These are phyloP conservation scores for Parsonsia alboflavescens DNA, from an alignment of 257 asterid genomes.

Conservation along the genomic window DNA sequence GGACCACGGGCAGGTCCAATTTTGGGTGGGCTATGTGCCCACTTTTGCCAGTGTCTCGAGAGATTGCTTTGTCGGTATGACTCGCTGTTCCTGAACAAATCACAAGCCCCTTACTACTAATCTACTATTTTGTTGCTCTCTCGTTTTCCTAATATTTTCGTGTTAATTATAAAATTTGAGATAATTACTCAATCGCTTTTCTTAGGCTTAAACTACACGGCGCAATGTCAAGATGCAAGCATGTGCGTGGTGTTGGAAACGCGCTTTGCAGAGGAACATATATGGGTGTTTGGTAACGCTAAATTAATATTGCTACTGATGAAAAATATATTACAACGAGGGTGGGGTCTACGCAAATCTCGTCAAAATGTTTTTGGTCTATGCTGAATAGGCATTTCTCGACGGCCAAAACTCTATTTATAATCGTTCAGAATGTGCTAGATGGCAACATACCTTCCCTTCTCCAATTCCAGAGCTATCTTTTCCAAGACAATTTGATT, in stretches of 20 bases:
- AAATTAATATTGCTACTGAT: too few relatives aligned
- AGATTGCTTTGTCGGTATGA: slow-evolving; percentile 19
- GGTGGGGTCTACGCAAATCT: neutral
- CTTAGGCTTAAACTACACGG: slow-evolving; percentile 8
- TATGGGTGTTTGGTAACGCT: neutral
- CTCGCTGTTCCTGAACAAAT: slow-evolving; percentile 6
- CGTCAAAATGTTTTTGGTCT: slow-evolving; percentile 6
- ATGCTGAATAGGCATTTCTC: slow-evolving; percentile 5
- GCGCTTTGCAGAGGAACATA: slow-evolving; percentile 16
- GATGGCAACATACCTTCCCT: slow-evolving; percentile 14
- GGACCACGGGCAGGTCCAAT: slow-evolving; percentile 24
- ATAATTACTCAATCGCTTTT: neutral
- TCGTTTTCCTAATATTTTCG: neutral
- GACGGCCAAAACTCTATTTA: slow-evolving; percentile 13
- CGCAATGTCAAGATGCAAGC: neutral
- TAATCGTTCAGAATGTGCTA: slow-evolving; percentile 4
- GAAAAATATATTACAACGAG: neutral
- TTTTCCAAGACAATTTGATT: neutral
- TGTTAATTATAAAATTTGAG: neutral
- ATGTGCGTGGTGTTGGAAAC: neutral
- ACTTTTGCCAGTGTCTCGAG: slow-evolving; percentile 11
- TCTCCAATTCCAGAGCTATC: neutral
- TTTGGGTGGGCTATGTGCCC: slow-evolving; percentile 14
- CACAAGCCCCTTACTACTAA: slow-evolving; percentile 8
- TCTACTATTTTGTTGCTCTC: neutral